These are phyloP conservation scores for Cladochytrium replicatum DNA, from an alignment of 192 early-diverging fungal species.

Conservation along the genomic window DNA sequence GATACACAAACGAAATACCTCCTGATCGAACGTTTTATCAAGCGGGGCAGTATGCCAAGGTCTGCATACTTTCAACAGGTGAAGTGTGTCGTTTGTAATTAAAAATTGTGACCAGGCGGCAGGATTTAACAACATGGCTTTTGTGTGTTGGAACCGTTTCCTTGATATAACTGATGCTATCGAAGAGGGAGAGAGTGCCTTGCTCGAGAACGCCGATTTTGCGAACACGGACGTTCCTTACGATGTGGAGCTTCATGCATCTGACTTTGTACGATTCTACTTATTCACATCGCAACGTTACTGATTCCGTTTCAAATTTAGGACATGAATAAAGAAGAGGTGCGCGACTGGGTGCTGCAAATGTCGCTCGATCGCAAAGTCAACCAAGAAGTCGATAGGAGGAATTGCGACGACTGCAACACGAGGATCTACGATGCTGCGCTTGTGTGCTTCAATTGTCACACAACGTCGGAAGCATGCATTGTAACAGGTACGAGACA, in stretches of 20 bases:
- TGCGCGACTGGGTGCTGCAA: constrained; percentile 57
- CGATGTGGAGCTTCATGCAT: constrained; percentile 36
- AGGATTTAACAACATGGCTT: constrained; percentile 51
- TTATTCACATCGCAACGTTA: not conserved
- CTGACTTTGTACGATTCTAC: not conserved
- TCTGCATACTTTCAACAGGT: constrained; percentile 13
- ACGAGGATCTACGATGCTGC: constrained; percentile 42
- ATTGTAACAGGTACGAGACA: constrained; percentile 43
- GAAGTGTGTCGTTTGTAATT: constrained; percentile 11
- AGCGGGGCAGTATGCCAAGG: constrained; percentile 45
- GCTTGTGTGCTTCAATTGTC: constrained; percentile 37
- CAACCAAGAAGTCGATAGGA: constrained; percentile 43
- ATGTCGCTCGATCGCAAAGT: constrained; percentile 51
- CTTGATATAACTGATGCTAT: constrained; percentile 52
- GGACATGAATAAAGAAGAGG: constrained; percentile 24
- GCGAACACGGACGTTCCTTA: constrained; percentile 49
- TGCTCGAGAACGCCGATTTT: constrained; percentile 48
- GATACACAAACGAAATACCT: constrained; percentile 44
- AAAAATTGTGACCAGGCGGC: constrained; percentile 23
- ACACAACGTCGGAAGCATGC: constrained; percentile 35
- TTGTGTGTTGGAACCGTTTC: constrained; percentile 55
- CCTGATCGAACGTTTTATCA: constrained; percentile 45
- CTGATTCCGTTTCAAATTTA: not conserved
- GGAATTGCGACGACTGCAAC: constrained; percentile 49
- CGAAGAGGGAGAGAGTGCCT: constrained; percentile 44